Base-by-base conservation (phyloP, 148 eudicot genomes). In the Nepenthes mirabilis region DNA sequence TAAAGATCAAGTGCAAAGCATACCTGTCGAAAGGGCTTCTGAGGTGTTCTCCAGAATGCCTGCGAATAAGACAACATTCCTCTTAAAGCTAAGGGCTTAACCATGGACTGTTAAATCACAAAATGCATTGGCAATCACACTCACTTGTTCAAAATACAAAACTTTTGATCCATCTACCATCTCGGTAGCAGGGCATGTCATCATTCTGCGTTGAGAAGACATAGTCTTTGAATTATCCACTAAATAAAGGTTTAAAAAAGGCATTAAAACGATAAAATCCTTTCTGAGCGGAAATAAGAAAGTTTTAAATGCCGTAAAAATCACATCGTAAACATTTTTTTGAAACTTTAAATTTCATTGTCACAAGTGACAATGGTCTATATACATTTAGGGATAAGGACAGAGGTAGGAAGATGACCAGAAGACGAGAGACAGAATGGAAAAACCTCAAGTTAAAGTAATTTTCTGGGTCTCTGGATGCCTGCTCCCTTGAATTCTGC, bases 21-120 rank as follows among this genome's bases (percentile, higher is more conserved):
- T 75, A 91, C 99, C 97, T 94, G 97, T 14, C 97, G 78, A 76
- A 86, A 94, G 50, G 99, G 99, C 68, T 94, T 93, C 52, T 80
- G 93, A 62, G 96, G 96, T 59, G 81, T 86, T 72, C 99, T 88
- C 99, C 96, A 93, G 68, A 93, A 93, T 66, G 99, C 99, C 99
- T 93, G 81, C 55, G 36, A 68, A 73, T 14, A 72, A 64, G 66
- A 65, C 61, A 64, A 49, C 23, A 23, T 36, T 59, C 12, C 36
- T 13, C 48, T 23, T 14, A 35, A 34, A 14, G 12, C 13, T 34
- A 13, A 33, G 10, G 33, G 43, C 9, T 50, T 60, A 23, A 47
- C 9, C 37, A 33, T 9, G 6, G 13, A 55, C 8, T 11, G 66
- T 36, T 33, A 33, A 58, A 10, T 43, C 12, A n/a, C 6, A n/a